Base-by-base conservation (phyloP, 2,329 filamentous ascomycete species). In the Aureobasidium sp. region DNA sequence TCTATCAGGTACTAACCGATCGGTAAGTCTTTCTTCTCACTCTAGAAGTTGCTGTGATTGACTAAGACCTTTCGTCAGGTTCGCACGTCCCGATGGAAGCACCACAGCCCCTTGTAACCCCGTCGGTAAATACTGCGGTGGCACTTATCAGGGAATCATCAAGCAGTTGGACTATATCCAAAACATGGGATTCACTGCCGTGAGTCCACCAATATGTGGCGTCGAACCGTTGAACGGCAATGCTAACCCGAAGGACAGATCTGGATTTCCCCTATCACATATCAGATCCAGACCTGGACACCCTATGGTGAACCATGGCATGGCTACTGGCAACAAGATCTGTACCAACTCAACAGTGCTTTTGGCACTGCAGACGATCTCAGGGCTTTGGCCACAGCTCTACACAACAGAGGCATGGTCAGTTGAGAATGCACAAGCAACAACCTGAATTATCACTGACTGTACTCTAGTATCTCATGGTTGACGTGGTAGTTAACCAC, bases 121-220 rank as follows among this genome's bases (percentile, higher is more conserved):
- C 10, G 64, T 68, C n/a, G 62, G 69, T 2, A 61, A 70, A 30
- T 86, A 86, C 71, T 87, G 85, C 65, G 83, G 83, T 44, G 85
- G 85, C 16, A 83, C 81, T 0, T 88, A 81, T 68, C 71, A 75
- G 58, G 85, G 85, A 7, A 76, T 87, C 34, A 77, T 80, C 65
- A 77, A 81, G 63, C 78, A 83, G 64, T 77, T 87, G 44, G 84
- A 86, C 70, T 86, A 86, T 69, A 86, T 87, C 69, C 77, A 83
- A 67, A 78, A 78, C 49, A 82, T 85, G 79, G 83, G 82, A 29
- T 85, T 84, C 64, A 80, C 80, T 61, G 82, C 82, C 44, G 74
- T 84, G 67, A 68, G 81, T 68, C 11, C 21, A 2, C 15, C 45
- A 5, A n/a, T 9, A 15, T 41, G 16, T 59, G 44, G 42, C 42